phyloP scores from a whole-genome alignment of 441 rosid species.

The Sinapis alba region DNA sequence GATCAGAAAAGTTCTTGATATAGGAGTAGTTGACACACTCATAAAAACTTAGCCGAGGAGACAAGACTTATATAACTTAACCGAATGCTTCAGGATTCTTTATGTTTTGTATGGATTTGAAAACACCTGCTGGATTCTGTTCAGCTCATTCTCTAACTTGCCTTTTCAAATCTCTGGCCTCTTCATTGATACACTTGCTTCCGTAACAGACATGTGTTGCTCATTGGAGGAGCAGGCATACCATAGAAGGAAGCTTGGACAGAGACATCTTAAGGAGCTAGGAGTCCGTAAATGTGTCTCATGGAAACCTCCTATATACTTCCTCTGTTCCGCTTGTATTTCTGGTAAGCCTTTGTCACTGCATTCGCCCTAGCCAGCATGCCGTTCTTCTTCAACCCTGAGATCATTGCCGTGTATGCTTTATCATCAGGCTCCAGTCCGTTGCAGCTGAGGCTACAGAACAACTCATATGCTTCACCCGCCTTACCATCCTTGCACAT shows the following conservation, averaged over 20 bases:
- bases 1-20: not conserved
- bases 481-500: conserved; percentile 42
- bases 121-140: conserved; percentile 47
- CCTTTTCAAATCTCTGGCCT: conserved; percentile 47
- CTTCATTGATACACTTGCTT: conserved; percentile 36
- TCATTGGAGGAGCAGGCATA: conserved; percentile 54
- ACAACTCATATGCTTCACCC: conserved; percentile 35
- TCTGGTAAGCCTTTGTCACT: not conserved
- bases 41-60: not conserved
- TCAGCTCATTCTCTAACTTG: conserved; percentile 44
- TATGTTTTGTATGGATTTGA: conserved; percentile 44
- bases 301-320: conserved; percentile 11
- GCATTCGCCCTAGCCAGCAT: conserved; percentile 22
- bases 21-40: not conserved
- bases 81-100: conserved; percentile 48
- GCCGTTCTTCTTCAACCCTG: conserved; percentile 40
- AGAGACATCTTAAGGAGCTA: conserved; percentile 47
- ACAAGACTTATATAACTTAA: conserved; percentile 37
- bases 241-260: conserved; percentile 50
- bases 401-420: conserved; percentile 36
- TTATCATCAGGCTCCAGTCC: conserved; percentile 34
- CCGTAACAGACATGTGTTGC: conserved; percentile 21
- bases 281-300: conserved; percentile 40
- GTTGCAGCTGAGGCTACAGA: not conserved
- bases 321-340: conserved; percentile 15